These are phyloP conservation scores for Solanum ahanhuiri DNA, from an alignment of 257 asterid genomes.

Conservation along the genomic window DNA sequence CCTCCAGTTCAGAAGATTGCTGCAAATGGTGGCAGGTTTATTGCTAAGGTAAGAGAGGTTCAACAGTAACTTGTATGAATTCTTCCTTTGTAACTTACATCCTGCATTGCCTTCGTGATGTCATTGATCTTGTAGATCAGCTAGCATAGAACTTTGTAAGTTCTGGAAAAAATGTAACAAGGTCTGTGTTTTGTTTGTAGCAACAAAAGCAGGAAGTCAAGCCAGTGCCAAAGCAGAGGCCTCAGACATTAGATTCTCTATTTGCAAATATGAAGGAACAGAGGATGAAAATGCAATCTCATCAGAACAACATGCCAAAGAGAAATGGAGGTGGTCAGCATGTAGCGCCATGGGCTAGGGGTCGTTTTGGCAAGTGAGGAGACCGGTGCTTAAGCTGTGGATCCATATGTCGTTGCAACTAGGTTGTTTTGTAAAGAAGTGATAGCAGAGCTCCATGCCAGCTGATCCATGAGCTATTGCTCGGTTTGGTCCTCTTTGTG, in stretches of 20 bases:
- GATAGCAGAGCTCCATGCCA: neutral
- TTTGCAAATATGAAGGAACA: conserved; percentile 90
- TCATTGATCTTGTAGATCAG: neutral
- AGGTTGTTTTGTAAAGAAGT: neutral
- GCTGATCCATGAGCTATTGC: neutral
- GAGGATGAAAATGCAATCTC: conserved; percentile 46
- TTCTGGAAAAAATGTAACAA: neutral
- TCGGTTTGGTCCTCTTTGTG: neutral
- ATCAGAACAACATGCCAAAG: conserved; percentile 25
- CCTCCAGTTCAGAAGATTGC: conserved; percentile 28
- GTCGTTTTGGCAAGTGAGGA: conserved; percentile 31
- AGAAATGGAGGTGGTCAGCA: conserved; percentile 46
- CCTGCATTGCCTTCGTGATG: neutral
- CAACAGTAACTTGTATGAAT: neutral
- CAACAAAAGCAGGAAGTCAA: conserved; percentile 30
- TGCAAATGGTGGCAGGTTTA: conserved; percentile 38
- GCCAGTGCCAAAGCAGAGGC: conserved; percentile 33
- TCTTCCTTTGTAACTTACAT: neutral
- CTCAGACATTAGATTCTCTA: conserved; percentile 76
- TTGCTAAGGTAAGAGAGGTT: conserved; percentile 34
- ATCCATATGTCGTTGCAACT: neutral
- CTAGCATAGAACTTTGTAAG: neutral
- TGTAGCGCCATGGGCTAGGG: conserved; percentile 66
- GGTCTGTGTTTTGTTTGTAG: conserved; percentile 17
- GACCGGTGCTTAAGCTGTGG: neutral